Percentiles rank a stretch among this genome's conserved stretches.
phyloP scores from a whole-genome alignment of 805 yeast species.

The Suhomyces sp. region DNA sequence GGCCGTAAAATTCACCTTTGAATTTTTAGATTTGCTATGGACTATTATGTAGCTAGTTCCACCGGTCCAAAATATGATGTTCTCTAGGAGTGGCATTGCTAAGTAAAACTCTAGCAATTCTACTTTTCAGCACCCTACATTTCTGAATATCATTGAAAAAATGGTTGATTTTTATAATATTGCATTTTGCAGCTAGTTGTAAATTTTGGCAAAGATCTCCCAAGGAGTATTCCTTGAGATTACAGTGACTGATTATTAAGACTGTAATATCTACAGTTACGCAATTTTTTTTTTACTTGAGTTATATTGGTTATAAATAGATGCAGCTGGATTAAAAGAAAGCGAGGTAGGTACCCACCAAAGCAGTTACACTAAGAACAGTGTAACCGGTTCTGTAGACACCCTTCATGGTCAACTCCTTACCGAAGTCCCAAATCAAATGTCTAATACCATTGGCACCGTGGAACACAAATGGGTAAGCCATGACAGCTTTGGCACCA shows the following conservation, averaged over 20 bases:
- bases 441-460: conserved; percentile 87
- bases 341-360: conserved; percentile 57
- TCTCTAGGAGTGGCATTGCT: too few species aligned
- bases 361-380: conserved; percentile 64
- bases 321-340: conserved; percentile 29
- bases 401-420: conserved; percentile 75
- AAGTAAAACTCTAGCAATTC: too few species aligned
- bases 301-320: not conserved
- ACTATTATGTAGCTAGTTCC: too few species aligned
- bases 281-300: not conserved
- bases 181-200: not conserved
- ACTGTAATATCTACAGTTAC: not conserved
- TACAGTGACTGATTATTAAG: too few species aligned
- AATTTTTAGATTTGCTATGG: too few species aligned
- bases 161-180: not conserved
- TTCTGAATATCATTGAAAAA: not conserved
- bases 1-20: too few species aligned
- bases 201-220: not conserved
- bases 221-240: not conserved
- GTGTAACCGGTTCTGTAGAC: conserved; percentile 90
- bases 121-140: too few species aligned
- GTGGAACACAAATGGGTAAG: conserved; percentile 88
- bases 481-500: conserved; percentile 63
- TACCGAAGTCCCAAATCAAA: conserved; percentile 88
- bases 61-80: too few species aligned